phyloP scores from a whole-genome alignment of 805 yeast genomes.

The Ogataea wickerhamii region DNA sequence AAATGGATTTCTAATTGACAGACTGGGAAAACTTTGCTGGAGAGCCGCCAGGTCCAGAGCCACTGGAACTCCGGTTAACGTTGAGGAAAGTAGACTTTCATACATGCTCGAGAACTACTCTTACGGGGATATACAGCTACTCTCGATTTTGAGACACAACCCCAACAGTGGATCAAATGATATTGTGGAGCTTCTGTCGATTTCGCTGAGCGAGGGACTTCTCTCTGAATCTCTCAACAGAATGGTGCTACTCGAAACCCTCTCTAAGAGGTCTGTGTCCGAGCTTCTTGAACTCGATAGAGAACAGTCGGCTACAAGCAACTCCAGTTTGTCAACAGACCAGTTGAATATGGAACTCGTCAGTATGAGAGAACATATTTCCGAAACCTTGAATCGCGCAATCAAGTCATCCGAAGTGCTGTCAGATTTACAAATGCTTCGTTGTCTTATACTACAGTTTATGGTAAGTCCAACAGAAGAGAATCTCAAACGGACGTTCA shows the following conservation, averaged over 20 bases:
- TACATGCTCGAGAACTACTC: slow-evolving; percentile 13
- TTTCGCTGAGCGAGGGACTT: slow-evolving; percentile 13
- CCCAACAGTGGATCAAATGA: slow-evolving; percentile 1
- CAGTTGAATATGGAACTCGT: slow-evolving; percentile 12
- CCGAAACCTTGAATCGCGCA: slow-evolving; percentile 11
- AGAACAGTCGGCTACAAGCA: not conserved
- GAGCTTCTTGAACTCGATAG: slow-evolving; percentile 2
- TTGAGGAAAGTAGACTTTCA: slow-evolving; percentile 5
- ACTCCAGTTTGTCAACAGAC: slow-evolving; percentile 6
- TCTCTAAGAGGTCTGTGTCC: slow-evolving; percentile 8
- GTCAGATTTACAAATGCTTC: slow-evolving; percentile 8
- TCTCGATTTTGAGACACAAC: slow-evolving; percentile 2
- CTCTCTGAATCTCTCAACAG: slow-evolving; percentile 14
- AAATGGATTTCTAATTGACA: slow-evolving; percentile 12
- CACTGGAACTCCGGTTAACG: not conserved
- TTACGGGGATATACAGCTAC: slow-evolving; percentile 12
- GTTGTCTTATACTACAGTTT: slow-evolving; percentile 17
- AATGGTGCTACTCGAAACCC: slow-evolving; percentile 17
- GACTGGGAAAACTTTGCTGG: slow-evolving; percentile 22
- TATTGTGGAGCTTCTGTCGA: slow-evolving; percentile 11
- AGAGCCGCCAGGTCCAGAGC: slow-evolving; percentile 6
- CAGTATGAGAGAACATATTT: slow-evolving; percentile 11
- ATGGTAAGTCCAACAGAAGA: slow-evolving; percentile 19
- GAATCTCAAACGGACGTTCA: slow-evolving; percentile 17
- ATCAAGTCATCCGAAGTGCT: slow-evolving; percentile 4